These are phyloP conservation scores for Citropsis articulata DNA, from an alignment of 345 rosid species.

Conservation along the genomic window DNA sequence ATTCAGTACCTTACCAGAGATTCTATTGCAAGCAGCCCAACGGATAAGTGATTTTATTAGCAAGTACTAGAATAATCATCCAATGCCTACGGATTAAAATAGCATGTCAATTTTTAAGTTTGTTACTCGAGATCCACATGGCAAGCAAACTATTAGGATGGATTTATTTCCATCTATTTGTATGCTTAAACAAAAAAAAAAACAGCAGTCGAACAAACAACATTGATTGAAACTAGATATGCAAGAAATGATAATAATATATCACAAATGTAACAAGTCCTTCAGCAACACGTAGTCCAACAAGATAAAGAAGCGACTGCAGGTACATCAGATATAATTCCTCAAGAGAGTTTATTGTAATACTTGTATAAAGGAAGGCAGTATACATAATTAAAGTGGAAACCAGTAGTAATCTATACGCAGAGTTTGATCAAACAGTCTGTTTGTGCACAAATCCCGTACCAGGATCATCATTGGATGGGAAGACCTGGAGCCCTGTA, in stretches of 20 bases:
- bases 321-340: neutral
- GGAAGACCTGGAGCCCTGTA: slow-evolving; percentile 68
- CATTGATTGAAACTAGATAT: neutral
- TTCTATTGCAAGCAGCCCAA: neutral
- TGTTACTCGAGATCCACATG: neutral
- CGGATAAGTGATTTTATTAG: neutral
- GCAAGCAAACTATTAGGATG: neutral
- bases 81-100: neutral
- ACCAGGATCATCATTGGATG: slow-evolving; percentile 67
- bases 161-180: neutral
- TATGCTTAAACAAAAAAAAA: neutral
- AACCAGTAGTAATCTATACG: neutral
- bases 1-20: neutral
- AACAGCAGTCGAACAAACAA: neutral
- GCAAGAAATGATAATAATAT: neutral
- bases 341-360: neutral
- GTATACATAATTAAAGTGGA: slow-evolving; percentile 15
- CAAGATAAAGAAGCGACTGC: neutral
- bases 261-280: neutral
- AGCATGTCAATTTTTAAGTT: neutral
- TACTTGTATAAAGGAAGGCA: neutral
- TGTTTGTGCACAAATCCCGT: slow-evolving; percentile 53
- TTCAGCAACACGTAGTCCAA: neutral
- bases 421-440: slow-evolving; percentile 45
- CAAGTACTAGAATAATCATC: neutral